A percentile compares a stretch with the other conserved stretches of the same genome.
These are phyloP conservation scores for Elsinoe fawcettii DNA, from an alignment of 2,329 filamentous ascomycete species.

Conservation along the genomic window DNA sequence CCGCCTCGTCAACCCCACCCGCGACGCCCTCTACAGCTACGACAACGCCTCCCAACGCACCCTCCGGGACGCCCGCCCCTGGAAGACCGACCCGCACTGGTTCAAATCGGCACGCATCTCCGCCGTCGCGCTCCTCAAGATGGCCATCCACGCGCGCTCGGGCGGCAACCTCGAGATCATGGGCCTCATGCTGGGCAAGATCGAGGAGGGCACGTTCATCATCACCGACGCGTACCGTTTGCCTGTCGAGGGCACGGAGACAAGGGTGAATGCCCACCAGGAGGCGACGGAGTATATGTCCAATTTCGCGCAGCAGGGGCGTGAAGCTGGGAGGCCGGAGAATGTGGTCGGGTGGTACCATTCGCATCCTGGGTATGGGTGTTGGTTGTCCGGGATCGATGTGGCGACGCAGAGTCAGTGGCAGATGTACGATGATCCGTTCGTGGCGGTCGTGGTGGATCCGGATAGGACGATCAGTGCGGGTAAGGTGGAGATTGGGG, in stretches of 20 bases:
- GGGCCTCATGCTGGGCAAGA: conserved; percentile 96
- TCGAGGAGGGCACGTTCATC: conserved; percentile 75
- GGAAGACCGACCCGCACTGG: conserved; percentile 70
- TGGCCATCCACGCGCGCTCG: conserved; percentile 98
- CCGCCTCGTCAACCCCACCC: conserved; percentile 72
- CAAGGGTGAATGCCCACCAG: conserved; percentile 87
- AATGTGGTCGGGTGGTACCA: conserved; percentile 99
- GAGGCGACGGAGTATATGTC: conserved; percentile 98
- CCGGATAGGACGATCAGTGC: conserved; percentile 91
- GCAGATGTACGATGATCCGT: conserved; percentile 80
- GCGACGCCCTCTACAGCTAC: conserved; percentile 88
- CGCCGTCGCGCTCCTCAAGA: conserved; percentile 89
- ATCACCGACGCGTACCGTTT: conserved; percentile 91
- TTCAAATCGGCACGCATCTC: conserved; percentile 93
- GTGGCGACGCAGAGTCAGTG: conserved; percentile 80
- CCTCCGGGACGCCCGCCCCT: conserved; percentile 59
- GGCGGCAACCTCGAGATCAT: conserved; percentile 90
- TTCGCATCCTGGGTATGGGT: conserved; percentile 93
- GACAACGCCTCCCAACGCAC: conserved; percentile 60
- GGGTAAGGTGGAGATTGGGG: conserved; percentile 94
- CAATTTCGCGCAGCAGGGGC: conserved; percentile 67
- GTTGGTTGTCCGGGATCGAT: conserved; percentile 95
- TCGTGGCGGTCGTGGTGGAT: conserved; percentile 92
- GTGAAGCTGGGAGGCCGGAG: conserved; percentile 71
- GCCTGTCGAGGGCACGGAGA: conserved; percentile 97